phyloP scores from a whole-genome alignment of 2,329 filamentous ascomycete species.

The Monilinia fructigena region DNA sequence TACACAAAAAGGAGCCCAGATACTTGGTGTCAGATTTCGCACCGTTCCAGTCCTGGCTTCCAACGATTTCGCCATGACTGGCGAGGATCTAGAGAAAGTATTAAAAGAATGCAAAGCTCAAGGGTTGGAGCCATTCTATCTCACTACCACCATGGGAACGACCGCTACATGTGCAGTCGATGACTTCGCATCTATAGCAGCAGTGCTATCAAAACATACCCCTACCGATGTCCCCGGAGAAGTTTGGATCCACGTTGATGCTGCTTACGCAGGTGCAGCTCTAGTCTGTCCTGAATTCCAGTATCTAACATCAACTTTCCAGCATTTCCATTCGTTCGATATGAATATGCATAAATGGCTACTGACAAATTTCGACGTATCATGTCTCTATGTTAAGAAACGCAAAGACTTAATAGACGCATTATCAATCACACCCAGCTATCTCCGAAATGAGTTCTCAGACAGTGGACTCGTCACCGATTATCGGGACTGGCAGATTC shows the following conservation, averaged over 20 bases:
- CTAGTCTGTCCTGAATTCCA: conserved; percentile 81
- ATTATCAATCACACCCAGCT: conserved; percentile 74
- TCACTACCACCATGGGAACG: conserved; percentile 81
- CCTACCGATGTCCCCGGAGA: conserved; percentile 46
- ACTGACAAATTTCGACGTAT: conserved; percentile 86
- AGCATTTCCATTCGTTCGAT: conserved; percentile 81
- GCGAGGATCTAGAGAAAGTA: conserved; percentile 56
- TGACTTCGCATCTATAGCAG: conserved; percentile 56
- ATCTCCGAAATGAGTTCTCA: conserved; percentile 78
- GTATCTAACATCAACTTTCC: conserved; percentile 60
- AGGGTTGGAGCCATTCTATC: conserved; percentile 80
- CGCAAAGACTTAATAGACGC: conserved; percentile 76
- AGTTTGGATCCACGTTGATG: conserved; percentile 92
- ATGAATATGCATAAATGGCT: conserved; percentile 99
- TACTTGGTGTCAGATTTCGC: conserved; percentile 80
- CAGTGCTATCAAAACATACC: conserved; percentile 41
- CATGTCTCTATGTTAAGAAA: conserved; percentile 75
- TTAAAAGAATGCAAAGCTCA: conserved; percentile 64
- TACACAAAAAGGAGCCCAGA: conserved; percentile 82
- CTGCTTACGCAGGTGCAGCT: conserved; percentile 85
- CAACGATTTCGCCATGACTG: conserved; percentile 70
- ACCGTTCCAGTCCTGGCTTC: conserved; percentile 62
- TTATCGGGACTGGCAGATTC: conserved; percentile 97
- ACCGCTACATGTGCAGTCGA: conserved; percentile 88
- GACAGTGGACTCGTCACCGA: conserved; percentile 85